Base-by-base conservation (phyloP, 108 stramenopile genomes). In the Skeletonema grethae region DNA sequence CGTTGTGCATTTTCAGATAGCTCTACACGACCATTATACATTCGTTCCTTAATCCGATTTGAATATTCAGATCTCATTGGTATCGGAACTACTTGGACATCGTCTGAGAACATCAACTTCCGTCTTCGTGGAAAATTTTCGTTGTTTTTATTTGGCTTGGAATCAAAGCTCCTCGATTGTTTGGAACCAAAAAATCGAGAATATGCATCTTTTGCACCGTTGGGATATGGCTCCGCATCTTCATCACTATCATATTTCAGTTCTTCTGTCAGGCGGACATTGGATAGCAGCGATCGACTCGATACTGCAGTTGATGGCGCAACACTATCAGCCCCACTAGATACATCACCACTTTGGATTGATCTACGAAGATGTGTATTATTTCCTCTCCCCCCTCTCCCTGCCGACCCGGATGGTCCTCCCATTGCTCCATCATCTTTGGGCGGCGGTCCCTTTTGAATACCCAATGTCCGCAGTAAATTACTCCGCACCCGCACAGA, bases 1-100 rank as follows among this genome's bases (percentile, higher is more conserved):
- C 87, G 73, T 48, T 83, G 77, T 48, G 87, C 24, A 58, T 87
- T 91, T 68, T 90, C 86, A 34, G 87, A 85, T 15, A 94, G 69
- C 70, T 91, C 90, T 24, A 84, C 63, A n/a, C 87, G 81, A 59
- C 86, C 86, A 68, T 75, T 84, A 87, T 88, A 94, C 69, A 94
- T 83, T 34, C 82, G 69, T 13, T 85, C 82, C 63, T 83, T 84
- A 34, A 90, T 88, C 34, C 92, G 83, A 68, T 90, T 80, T 63
- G 88, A 90, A 66, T 91, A 94, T 66, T 94, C 92, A 50, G 83
- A 75, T 25, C 92, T 72, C 45, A 90, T 90, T 12, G 92, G 92
- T 50, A 94, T 94, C 2, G 89, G 92, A 55, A 88, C 63, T 20
- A 93, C 89, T 16, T 77, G 73, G 18, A 93, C 89, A 24, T 83